A percentile compares a stretch with the other conserved stretches of the same genome.
Conservation (phyloP, 2,329 filamentous ascomycete genomes). For the Botryotinia calthae region DNA sequence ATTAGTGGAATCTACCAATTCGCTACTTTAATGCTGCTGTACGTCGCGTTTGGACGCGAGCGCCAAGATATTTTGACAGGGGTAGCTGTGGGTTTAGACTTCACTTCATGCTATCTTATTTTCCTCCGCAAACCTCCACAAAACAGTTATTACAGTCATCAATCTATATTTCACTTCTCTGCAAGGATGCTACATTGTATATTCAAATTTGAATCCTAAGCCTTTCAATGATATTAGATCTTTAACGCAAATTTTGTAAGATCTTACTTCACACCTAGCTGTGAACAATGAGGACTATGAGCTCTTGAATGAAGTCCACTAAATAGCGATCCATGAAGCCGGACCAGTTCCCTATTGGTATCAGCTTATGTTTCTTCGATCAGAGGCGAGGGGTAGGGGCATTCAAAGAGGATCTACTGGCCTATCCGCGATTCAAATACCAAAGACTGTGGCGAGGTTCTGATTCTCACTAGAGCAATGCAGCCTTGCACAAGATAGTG, state of each 20-base stretch:
- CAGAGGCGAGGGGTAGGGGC: not conserved
- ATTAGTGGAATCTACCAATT: conserved; percentile 2
- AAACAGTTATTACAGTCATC: not conserved
- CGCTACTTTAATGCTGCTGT: not conserved
- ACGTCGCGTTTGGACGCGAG: conserved; percentile 18
- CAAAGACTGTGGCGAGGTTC: not conserved
- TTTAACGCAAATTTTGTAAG: not conserved
- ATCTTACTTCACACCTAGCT: not conserved
- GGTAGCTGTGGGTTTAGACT: conserved; percentile 16
- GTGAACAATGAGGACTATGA: not conserved
- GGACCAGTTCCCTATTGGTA: not conserved
- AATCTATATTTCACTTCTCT: not conserved
- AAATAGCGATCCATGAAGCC: not conserved
- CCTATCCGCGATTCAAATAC: not conserved
- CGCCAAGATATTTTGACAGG: conserved; percentile 19
- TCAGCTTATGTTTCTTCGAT: not conserved
- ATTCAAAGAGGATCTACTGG: not conserved
- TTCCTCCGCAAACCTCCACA: not conserved
- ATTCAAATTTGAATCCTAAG: not conserved
- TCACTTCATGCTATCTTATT: not conserved
- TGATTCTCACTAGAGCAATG: not conserved
- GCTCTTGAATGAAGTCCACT: not conserved
- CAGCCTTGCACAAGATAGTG: not conserved
- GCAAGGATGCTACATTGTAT: not conserved
- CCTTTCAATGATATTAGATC: not conserved